Base-by-base conservation (phyloP, 2,329 filamentous ascomycete species). In the Alternaria atra region DNA sequence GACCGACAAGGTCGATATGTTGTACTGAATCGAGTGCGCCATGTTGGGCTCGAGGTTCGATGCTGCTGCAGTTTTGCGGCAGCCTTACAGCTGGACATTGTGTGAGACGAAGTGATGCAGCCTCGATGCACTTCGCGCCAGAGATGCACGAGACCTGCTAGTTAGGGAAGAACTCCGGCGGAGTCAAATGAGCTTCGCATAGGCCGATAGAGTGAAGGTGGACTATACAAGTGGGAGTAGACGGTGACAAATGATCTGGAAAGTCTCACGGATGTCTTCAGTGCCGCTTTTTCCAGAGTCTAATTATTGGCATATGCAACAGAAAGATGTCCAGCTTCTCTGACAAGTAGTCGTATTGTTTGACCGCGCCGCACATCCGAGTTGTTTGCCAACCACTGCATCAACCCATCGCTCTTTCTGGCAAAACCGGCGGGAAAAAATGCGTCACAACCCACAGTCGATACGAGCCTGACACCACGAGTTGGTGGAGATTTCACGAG, bases 401-500 rank as follows among this genome's bases (percentile, higher is more conserved):
- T 13, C 13, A 9, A 9, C 12, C 37, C 30, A 6, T 6, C 8
- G 25, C 30, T 34, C 30, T 6, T 48, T 35, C 35, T 12, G 37
- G 30, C 37, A 40, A 9, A 13, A 23, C 6, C 3, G 37, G 9
- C 29, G 44, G 9, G 10, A 25, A 20, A 27, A 10, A 25, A 7
- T 32, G 30, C 53, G 40, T 27, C 25, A 43, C 55, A 29, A 40
- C 5, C 57, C 6, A 27, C 15, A 30, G 27, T 30, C 10, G 58
- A 60, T 30, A 56, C 44, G 29, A 56, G 27, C 25, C 23, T 29
- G 48, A 25, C 47, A 30, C 13, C n/a, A 34, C 27, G 34, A 46
- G 55, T 46, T 50, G 34, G 39, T 46, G 34, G 23, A 52, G 2
- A 40, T 40, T 46, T 35, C 17, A 29, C 34, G 23, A 63, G 29